Conservation (phyloP, 2,329 filamentous ascomycete species). For the Cladosporium cucumerinum region DNA sequence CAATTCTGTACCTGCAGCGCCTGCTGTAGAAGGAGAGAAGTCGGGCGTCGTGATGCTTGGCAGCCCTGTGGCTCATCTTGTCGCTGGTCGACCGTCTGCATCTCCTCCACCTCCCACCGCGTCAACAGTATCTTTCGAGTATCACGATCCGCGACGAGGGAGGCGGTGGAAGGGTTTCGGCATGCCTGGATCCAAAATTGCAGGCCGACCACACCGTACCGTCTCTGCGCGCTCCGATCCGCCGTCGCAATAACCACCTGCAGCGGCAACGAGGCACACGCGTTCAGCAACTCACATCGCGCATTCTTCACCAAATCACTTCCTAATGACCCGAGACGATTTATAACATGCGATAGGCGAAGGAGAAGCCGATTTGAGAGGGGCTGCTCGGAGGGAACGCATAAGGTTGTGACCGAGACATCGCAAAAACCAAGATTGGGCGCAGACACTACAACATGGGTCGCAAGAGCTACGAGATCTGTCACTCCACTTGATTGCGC, state of each 20-base stretch:
- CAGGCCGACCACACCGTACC: not conserved
- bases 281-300: not conserved
- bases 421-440: not conserved
- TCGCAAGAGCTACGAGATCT: not conserved
- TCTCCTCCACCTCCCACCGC: not conserved
- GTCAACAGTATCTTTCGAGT: not conserved
- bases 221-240: not conserved
- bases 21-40: slow-evolving; percentile 31
- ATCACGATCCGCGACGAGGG: not conserved
- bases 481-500: not conserved
- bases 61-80: not conserved
- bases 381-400: not conserved
- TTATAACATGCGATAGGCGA: not conserved
- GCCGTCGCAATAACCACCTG: not conserved
- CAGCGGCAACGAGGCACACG: not conserved
- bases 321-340: not conserved
- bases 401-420: not conserved
- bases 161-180: not conserved
- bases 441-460: not conserved
- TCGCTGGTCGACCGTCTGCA: not conserved
- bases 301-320: not conserved
- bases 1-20: slow-evolving; percentile 24
- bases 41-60: slow-evolving; percentile 31
- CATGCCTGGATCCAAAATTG: no score
- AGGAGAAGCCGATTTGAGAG: not conserved